Evolutionary conservation across 179 eudicot species (phyloP).

Genomic region (Kewa caespitosa): DNA sequence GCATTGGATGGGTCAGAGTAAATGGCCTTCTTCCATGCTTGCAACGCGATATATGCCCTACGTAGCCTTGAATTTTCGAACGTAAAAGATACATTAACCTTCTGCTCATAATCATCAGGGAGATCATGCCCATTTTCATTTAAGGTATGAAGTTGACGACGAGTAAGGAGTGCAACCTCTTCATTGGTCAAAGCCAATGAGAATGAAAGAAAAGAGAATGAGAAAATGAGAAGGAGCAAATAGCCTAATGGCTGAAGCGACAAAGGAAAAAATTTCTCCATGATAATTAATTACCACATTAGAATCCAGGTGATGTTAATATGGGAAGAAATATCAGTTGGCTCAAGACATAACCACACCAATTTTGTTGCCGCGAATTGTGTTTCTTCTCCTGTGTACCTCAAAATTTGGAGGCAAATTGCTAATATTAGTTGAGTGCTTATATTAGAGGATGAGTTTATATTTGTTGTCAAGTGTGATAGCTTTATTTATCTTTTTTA

Average conservation of each 20-base stretch:
- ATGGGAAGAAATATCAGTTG: slow-evolving; percentile 2
- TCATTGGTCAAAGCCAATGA: slow-evolving; percentile 29
- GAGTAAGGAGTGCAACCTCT: slow-evolving; percentile 25
- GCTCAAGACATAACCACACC: slow-evolving; percentile 2
- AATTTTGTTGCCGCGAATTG: slow-evolving; percentile 19
- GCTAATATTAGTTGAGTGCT: slow-evolving; percentile 13
- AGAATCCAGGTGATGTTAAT: slow-evolving; percentile 20
- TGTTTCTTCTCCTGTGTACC: slow-evolving; percentile 14
- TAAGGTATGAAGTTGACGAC: slow-evolving; percentile 33
- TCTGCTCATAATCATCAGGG: slow-evolving; percentile 29
- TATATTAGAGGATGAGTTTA: background rate
- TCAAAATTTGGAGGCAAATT: slow-evolving; percentile 2
- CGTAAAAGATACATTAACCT: slow-evolving; percentile 23
- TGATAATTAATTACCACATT: slow-evolving; percentile 18
- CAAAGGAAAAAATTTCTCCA: slow-evolving; percentile 21
- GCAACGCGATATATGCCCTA: slow-evolving; percentile 60
- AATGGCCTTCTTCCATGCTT: slow-evolving; percentile 59
- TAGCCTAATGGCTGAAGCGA: slow-evolving; percentile 11
- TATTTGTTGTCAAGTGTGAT: background rate
- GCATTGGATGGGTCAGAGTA: slow-evolving; percentile 64
- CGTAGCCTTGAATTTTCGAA: slow-evolving; percentile 59
- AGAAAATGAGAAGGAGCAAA: slow-evolving; percentile 11
- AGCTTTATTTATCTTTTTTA: background rate
- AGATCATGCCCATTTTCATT: slow-evolving; percentile 32
- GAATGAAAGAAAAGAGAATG: slow-evolving; percentile 2